Base-by-base conservation (phyloP, 257 asterid genomes). In the Scutellaria barbata region DNA sequence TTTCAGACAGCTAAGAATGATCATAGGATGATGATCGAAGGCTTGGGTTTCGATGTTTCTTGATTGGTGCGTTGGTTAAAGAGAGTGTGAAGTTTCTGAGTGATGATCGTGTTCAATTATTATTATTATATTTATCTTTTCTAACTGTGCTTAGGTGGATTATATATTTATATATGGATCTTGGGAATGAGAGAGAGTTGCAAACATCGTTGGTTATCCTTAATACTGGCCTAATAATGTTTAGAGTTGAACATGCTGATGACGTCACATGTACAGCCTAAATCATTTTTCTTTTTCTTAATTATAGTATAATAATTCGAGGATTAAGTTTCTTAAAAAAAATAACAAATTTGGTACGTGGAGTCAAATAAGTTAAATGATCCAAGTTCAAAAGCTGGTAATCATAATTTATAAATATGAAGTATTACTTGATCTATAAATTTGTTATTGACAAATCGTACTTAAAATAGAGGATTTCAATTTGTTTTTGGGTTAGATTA, bases 161-260 rank as follows among this genome's bases (percentile, higher is more conserved):
- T 16, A 2, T 39, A 22, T 7, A 17, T 55, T 25, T 56, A 43
- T 74, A 78, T 73, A 60, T 59, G 46, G 77, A 73, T 73, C 70
- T 51, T 64, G 78, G 56, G 9, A 18, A 59, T 60, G 61, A 57
- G 59, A 54, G 58, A 52, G 17, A 52, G 73, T 43, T 71, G 39
- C 22, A 35, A 54, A 35, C 41, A 40, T 5, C 13, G 43, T 57
- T 22, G 39, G 40, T 54, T 41, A n/a, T 14, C 16, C 3, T 16
- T 45, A 7, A 55, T 47, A 33, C 53, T 35, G 20, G 7, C 57
- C 40, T 47, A 57, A 14, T 47, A 8, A 46, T 63, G 69, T 53
- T 20, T 40, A 42, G 40, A n/a, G 25, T 42, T 40, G 37, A 22
- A 48, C 55, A 45, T 47, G 51, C 40, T 45, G 63, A 71, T 72